Base-by-base conservation (phyloP, 768 basidiomycete species). In the Goffeauzyma gilvescens region DNA sequence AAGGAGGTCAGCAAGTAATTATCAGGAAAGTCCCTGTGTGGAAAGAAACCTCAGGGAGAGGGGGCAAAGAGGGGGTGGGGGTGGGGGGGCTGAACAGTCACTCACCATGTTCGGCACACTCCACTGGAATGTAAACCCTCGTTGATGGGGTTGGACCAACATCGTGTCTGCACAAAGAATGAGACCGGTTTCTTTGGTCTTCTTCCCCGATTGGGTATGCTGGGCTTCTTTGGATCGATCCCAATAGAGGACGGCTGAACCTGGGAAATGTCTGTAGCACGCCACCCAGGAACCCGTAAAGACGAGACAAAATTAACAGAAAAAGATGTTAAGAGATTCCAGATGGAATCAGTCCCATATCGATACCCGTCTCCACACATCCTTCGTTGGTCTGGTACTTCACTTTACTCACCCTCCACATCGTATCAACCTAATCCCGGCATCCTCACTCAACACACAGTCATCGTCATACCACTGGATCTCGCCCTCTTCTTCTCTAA, bases 71-170 rank as follows among this genome's bases (percentile, higher is more conserved):
- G n/a, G n/a, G n/a, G n/a, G n/a, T n/a, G n/a, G n/a, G n/a, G n/a
- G n/a, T n/a, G n/a, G n/a, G n/a, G n/a, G n/a, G n/a, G n/a, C n/a
- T n/a, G 15, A 4, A 32, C 27, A 39, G 28, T 21, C 6, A 47
- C 58, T 46, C 42, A 59, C 60, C 55, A 63, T 52, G 44, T 63
- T 63, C 0, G 61, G 61, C 0, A 51, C 57, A 17, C 56, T 58
- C 57, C 59, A 63, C 18, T 59, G 49, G 41, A 60, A 63, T 0
- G 59, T 56, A 42, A 63, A 63, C 1, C 46, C 46, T 12, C 30
- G 46, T 33, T 59, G 57, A 21, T 57, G 57, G 10, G 59, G 57
- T 37, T 59, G 57, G 15, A 63, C 59, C 61, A 60, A 57, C 27
- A 59, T 42, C 5, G 59, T 63, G 46, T 63, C 61, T 3, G 61